phyloP scores from a whole-genome alignment of 768 basidiomycete species.

The Auricularia heimuer region DNA sequence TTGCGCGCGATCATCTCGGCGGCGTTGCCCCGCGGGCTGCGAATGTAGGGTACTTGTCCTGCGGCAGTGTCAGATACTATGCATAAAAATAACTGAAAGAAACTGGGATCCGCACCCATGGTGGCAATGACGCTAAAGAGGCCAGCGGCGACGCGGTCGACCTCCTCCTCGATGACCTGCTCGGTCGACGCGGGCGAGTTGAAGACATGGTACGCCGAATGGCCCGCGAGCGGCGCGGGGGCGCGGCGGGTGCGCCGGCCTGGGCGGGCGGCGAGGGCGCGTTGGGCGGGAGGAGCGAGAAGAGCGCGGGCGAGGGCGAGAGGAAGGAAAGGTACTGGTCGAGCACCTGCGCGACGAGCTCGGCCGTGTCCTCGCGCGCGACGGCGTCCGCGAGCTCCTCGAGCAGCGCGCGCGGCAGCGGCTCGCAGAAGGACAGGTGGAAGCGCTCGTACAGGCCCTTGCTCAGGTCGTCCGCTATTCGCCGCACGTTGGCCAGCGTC shows the following conservation, averaged over 20 bases:
- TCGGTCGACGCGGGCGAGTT: conserved; percentile 89
- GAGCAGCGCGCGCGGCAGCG: conserved; percentile 75
- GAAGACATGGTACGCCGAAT: conserved; percentile 72
- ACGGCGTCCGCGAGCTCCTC: conserved; percentile 90
- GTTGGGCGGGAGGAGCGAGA: conserved; percentile 71
- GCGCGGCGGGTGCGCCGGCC: conserved; percentile 18
- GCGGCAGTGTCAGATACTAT: not conserved
- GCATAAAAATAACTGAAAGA: not conserved
- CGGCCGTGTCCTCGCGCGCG: conserved; percentile 73
- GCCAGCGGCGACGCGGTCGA: conserved; percentile 83
- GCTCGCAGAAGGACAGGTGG: conserved; percentile 92
- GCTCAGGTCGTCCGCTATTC: conserved; percentile 90
- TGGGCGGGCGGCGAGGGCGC: conserved; percentile 26
- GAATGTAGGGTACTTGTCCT: conserved; percentile 92
- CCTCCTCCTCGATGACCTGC: conserved; percentile 83
- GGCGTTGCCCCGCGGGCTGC: conserved; percentile 90
- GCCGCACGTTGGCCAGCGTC: conserved; percentile 70
- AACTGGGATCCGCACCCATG: conserved; percentile 42
- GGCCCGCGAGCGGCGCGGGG: conserved; percentile 20
- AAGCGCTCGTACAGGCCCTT: conserved; percentile 86
- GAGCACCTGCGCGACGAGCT: conserved; percentile 74
- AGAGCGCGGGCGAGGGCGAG: conserved; percentile 82
- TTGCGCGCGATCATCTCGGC: conserved; percentile 99
- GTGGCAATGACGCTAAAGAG: conserved; percentile 88
- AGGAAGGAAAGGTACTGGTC: conserved; percentile 98